phyloP scores from a whole-genome alignment of 2,329 filamentous ascomycete genomes.

The Graphilbum sp. region DNA sequence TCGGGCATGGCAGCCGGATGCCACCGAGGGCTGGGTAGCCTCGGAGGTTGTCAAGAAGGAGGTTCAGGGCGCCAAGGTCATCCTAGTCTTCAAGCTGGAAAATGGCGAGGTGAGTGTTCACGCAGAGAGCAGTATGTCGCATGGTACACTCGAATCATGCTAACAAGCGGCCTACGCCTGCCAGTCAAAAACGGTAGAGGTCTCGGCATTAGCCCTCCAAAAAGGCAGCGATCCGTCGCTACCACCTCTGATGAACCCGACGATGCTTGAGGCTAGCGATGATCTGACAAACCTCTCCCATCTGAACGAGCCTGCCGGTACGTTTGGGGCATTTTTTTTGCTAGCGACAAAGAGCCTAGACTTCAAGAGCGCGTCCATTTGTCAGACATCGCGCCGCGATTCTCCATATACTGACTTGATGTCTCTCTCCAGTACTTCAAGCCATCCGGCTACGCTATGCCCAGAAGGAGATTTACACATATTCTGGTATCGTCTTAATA shows the following conservation, averaged over 20 bases:
- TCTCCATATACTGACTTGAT: no score
- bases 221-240: conserved; percentile 61
- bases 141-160: no score
- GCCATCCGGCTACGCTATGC: conserved; percentile 93
- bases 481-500: conserved; percentile 96
- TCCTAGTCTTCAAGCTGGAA: conserved; percentile 72
- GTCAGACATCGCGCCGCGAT: no score
- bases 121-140: no score
- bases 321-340: conserved; percentile 11
- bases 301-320: conserved; percentile 95
- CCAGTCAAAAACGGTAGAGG: conserved; percentile 68
- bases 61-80: conserved; percentile 71
- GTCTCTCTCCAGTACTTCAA: conserved; percentile 56
- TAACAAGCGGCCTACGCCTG: no score
- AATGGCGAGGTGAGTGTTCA: conserved; percentile 63
- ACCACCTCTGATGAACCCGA: conserved; percentile 92
- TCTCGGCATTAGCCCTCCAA: conserved; percentile 60
- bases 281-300: conserved; percentile 95
- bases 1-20: conserved; percentile 94
- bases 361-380: no score
- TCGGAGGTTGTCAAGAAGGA: conserved; percentile 84
- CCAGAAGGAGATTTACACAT: conserved; percentile 99
- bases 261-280: conserved; percentile 96
- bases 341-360: no score
- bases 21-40: conserved; percentile 90